Conservation (phyloP, 768 basidiomycete species). For the Agrocybe praecox region DNA sequence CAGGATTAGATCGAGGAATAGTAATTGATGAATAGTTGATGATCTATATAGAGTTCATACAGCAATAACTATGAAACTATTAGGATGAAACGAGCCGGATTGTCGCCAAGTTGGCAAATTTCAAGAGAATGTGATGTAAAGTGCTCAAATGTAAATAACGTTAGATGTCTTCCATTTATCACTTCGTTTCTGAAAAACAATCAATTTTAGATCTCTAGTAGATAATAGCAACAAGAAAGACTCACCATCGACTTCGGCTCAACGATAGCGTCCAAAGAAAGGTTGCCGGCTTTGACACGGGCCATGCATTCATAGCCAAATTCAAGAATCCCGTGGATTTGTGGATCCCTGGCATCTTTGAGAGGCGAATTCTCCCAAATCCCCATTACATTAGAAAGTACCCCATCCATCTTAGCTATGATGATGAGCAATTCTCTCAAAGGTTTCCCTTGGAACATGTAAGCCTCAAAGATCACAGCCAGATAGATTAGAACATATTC, state of each 20-base stretch:
- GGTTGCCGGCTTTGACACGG: background rate
- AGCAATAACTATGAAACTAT: too few species aligned
- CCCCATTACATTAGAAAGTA: background rate
- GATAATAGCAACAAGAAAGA: background rate
- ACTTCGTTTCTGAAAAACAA: background rate
- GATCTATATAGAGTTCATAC: too few species aligned
- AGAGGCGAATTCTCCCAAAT: conserved; percentile 7
- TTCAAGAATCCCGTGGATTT: background rate
- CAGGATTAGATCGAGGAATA: too few species aligned
- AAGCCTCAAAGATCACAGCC: conserved; percentile 2
- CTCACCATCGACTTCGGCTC: conserved; percentile 5
- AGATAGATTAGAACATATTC: background rate
- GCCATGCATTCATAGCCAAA: background rate
- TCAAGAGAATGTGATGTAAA: too few species aligned
- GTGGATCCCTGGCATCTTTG: background rate
- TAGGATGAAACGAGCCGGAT: too few species aligned
- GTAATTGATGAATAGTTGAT: too few species aligned
- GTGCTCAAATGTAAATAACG: background rate
- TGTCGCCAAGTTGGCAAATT: too few species aligned
- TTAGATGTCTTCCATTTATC: conserved; percentile 5
- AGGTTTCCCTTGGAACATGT: conserved; percentile 3
- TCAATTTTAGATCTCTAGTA: background rate
- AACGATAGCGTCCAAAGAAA: conserved; percentile 1
- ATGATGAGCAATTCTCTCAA: background rate
- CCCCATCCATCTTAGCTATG: background rate